Evolutionary conservation across 805 yeast species (phyloP), one percentile per base, ranked within the genome.

Genomic region (Lipomyces yamanashiensis): DNA sequence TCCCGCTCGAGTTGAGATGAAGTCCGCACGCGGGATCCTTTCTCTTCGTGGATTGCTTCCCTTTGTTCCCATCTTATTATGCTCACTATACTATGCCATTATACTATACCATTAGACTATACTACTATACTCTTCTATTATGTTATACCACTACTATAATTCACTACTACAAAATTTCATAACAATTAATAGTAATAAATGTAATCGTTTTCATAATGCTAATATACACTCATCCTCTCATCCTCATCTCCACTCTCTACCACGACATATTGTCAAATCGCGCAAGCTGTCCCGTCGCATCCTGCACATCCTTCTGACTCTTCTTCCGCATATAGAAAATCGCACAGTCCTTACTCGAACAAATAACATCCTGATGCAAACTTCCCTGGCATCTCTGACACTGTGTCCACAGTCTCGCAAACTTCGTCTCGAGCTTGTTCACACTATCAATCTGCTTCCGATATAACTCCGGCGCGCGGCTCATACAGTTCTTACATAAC

Each of bases 381-480:
- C 95, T 89, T 0, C 98, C 98, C 71, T 96, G 98, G 76, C 99
- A 95, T 63, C 98, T 80, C 78, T 95, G 99, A 75, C 99, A 96
- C 74, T 95, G 96, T 0, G 98, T 93, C 99, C 99, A 95, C 67
- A 95, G 78, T 68, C 96, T 81, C 2, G 96, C 87, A 71, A 91
- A 95, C 70, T 88, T 87, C 64, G 85, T 83, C 74, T 95, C 97
- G 64, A 93, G 77, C 49, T 85, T 86, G 73, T 91, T 88, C 81
- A 92, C 86, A 63, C 85, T 87, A 2, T 89, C 87, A 53, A 95
- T 77, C 10, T 95, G 92, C 63, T 86, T 85, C n/a, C 91, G 86
- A 72, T 91, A 95, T 33, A 92, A 75, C 70, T 85, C 88, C 1
- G 95, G 92, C 0, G 93, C 89, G 67, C 83, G 84, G 36, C 80